Percentiles rank a stretch among this genome's conserved stretches.
Evolutionary conservation across 768 basidiomycete genomes (phyloP).

Genomic region (Lentinula detonsa): DNA sequence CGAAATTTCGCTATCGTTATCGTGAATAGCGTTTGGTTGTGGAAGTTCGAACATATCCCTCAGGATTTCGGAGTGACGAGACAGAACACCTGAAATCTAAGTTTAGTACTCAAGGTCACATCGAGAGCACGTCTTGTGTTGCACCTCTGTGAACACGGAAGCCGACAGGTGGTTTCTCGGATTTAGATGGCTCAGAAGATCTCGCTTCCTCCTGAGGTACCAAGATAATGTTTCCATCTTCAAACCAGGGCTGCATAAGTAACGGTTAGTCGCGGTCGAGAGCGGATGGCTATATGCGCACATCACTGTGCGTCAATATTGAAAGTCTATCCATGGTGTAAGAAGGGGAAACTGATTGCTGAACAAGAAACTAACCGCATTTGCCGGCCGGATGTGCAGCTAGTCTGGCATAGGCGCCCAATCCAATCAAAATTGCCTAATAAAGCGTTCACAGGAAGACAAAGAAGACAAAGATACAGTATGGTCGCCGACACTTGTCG

Average conservation of each 20-base stretch:
- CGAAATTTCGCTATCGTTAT: conserved; percentile 13
- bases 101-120: neutral
- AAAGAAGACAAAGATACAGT: no score
- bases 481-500: no score
- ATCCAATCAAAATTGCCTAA: no score
- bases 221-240: conserved; percentile 55
- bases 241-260: conserved; percentile 43
- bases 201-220: conserved; percentile 27
- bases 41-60: conserved; percentile 49
- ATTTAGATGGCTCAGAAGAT: conserved; percentile 9
- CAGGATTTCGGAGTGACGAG: conserved; percentile 53
- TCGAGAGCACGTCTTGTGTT: neutral
- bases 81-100: conserved; percentile 20
- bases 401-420: no score
- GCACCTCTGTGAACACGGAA: conserved; percentile 48
- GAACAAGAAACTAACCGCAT: no score
- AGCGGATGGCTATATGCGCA: neutral
- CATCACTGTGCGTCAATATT: neutral
- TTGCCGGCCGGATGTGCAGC: no score
- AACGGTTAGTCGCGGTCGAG: neutral
- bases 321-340: neutral
- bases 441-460: no score
- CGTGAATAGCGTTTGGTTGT: conserved; percentile 25
- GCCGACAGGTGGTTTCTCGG: conserved; percentile 22
- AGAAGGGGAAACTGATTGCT: no score